Evolutionary conservation across 2,329 filamentous ascomycete species (phyloP), one percentile per base, ranked within the genome.

Genomic region (Talaromyces sp.): DNA sequence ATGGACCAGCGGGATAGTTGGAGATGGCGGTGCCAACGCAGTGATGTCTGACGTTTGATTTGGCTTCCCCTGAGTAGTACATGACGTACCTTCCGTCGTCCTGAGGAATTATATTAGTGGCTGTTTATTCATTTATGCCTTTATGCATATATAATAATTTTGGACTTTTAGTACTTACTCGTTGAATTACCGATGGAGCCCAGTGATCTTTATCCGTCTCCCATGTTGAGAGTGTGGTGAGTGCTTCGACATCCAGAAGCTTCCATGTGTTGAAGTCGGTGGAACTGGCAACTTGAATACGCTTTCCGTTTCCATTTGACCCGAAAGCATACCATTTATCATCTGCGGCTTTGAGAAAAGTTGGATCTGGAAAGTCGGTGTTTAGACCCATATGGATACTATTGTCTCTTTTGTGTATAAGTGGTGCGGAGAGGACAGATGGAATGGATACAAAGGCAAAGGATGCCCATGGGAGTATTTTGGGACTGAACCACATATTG

Each of bases 271-370:
- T 65, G 44, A 83, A 79, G 81, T 27, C 24, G 24, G 24, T 27
- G 24, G 24, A 81, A 2, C 62, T 72, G 2, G 84, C 84, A 3
- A 82, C 75, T 58, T 85, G 84, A 5, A 86, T 73, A 50, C 81
- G 72, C 17, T 75, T 73, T 41, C 75, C 78, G 50, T 77, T 78
- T 47, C 75, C 75, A 44, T 77, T 78, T 1, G 82, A 85, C 3
- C 77, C 82, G 65, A 85, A 86, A 7, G 83, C 80, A 59, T 86
- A 83, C 76, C 80, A 86, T 2, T 69, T 73, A 7, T 75, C 78
- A 56, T 80, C 73, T 3, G 69, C 75, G 4, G 57, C 54, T 60
- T 78, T 66, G 43, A 86, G 62, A 44, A 86, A 75, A 11, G 75
- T 68, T 3, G 24, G 24, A 9, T 27, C 24, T 27, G 24, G 24